Base-by-base conservation (phyloP, 257 asterid species). In the Leonotis leonurus region DNA sequence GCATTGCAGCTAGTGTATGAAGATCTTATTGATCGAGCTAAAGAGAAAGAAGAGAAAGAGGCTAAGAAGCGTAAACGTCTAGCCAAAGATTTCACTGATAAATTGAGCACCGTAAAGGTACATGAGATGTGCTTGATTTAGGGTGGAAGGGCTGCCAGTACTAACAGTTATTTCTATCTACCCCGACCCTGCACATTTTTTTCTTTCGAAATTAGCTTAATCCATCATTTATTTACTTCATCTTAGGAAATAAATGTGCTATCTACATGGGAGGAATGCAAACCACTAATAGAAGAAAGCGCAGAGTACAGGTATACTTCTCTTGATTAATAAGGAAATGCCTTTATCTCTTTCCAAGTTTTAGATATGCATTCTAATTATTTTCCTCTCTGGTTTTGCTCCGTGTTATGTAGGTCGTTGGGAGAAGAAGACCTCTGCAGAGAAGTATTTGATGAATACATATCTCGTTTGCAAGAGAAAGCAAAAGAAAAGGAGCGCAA, bases 31-130 rank as follows among this genome's bases (percentile, higher is more conserved):
- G 97, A 85, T 70, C 87, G 96, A 72, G 96, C 99, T 58, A 93
- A 80, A 80, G 99, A 93, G 66, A 93, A 87, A 73, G 97, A 93
- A 76, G 99, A 93, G 79, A 93, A 87, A 78, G 97, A 93, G 81
- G 82, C 77, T 61, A 93, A 85, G 78, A 93, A 87, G 81, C 93
- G 83, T 26, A 91, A 83, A 76, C 95, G 95, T 56, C 81, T 86
- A 68, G 89, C 85, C 36, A 89, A 85, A 66, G 97, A 89, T 62
- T 93, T 93, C 65, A 83, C 78, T 13, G 95, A 93, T 56, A 79
- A 76, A 75, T 77, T 93, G 74, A 80, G 84, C 83, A 67, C 75
- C 40, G 61, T 80, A 49, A 89, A 89, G 89, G 99, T 90, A 66
- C 58, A 80, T 63, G 51, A 63, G 62, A 58, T 71, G 57, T 72